Evolutionary conservation across 352 stramenopile species (phyloP), one percentile per base, ranked within the genome.

Genomic region (Globisporangium echinulatum): DNA sequence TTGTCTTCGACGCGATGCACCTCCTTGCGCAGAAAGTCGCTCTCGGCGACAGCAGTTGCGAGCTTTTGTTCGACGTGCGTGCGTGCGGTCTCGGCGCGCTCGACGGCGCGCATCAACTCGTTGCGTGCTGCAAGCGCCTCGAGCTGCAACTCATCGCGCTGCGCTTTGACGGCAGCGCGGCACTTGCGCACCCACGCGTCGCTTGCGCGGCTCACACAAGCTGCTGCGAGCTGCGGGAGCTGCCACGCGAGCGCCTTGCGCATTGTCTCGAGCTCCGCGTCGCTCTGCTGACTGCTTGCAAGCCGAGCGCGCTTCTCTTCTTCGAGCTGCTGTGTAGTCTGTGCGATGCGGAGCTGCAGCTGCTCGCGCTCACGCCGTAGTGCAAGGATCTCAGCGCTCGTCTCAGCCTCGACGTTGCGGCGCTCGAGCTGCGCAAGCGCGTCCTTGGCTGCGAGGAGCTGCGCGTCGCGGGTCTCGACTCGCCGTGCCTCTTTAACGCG

Each of bases 1-100:
- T 80, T 85, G 19, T 85, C 75, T 44, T 85, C 75, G 4, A 85
- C 64, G 15, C 75, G 75, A 36, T 69, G 62, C 6, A 85, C 68
- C 51, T 85, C 75, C 25, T 77, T 77, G 38, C 69, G 56, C 52
- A 82, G 52, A 52, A 85, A 85, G 11, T 85, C 75, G 54, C 68
- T 72, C 52, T 85, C 75, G 15, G 68, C 64, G 38, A 68, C 47
- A 2, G 56, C 48, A 40, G 67, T 75, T 54, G 82, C 77, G 52
- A 72, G 66, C 49, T 85, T 78, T 42, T 74, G 66, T 49, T 79
- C 68, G 7, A 72, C 42, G n/a, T 66, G 59, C 6, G 74, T 69
- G 42, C 71, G 68, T 15, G 60, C 58, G 13, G 77, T 67, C 17
- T 72, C 59, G 0, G 61, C 59, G 44, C 65, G 33, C 11, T 72